Evolutionary conservation across 352 stramenopile species (phyloP).

Genomic region (Phytophthora cactorum): DNA sequence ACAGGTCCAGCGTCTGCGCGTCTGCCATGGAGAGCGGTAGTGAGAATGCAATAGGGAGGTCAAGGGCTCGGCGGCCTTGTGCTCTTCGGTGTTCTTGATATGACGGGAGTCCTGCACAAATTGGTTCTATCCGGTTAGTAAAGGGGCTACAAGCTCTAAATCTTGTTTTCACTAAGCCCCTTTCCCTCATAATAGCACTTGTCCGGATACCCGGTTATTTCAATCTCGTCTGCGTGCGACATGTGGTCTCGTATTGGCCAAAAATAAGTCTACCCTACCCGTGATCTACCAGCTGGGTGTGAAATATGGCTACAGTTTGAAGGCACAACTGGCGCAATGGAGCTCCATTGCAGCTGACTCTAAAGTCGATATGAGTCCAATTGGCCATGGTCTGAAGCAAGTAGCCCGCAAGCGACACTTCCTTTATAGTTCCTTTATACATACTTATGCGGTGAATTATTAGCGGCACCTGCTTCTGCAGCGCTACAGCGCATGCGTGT

Average conservation of each 20-base stretch:
- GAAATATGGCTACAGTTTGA: conserved; percentile 17
- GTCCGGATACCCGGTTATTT: conserved; percentile 1
- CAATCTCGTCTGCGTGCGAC: not conserved
- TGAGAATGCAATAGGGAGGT: conserved; percentile 22
- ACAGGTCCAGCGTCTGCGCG: conserved; percentile 48
- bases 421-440: conserved; percentile 38
- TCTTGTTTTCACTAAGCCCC: not conserved
- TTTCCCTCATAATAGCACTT: not conserved
- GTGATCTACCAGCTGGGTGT: conserved; percentile 21
- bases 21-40: conserved; percentile 41
- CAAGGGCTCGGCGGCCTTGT: conserved; percentile 10
- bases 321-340: not conserved
- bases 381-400: not conserved
- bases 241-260: conserved; percentile 2
- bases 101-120: not conserved
- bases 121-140: conserved; percentile 2
- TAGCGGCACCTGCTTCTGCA: not conserved
- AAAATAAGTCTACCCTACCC: conserved; percentile 3
- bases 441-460: conserved; percentile 23
- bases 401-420: conserved; percentile 27
- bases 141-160: not conserved
- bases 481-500: conserved; percentile 33
- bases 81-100: conserved; percentile 21
- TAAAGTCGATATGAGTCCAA: not conserved
- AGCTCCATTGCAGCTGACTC: not conserved